Evolutionary conservation across 1,284 basidiomycete species (phyloP), one percentile per base, ranked within the genome.

Genomic region (Pisolithus thermaeus): DNA sequence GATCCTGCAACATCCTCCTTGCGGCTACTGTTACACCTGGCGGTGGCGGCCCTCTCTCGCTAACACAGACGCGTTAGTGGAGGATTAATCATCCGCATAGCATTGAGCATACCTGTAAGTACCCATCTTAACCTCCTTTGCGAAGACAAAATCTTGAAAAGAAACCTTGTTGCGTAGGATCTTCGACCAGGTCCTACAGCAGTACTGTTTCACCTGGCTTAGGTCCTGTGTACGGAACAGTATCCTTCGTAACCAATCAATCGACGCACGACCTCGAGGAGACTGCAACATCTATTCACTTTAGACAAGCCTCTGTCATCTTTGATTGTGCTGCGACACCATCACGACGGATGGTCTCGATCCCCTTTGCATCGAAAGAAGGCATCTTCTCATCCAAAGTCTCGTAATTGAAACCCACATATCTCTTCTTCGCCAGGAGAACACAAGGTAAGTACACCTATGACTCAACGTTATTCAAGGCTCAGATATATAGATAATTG

Each of bases 401-500:
- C 67, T 99, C 97, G 60, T 88, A 97, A 67, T 95, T 97, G 74
- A 91, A 94, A 2, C 96, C 96, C 8, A 97, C 95, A 61, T 98
- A 98, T 55, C 94, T 82, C 66, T 98, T 98, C 76, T 99, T 99
- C 0, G 95, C 92, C 74, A 97, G 80, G 22, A 99, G 77, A 0
- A 98, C 84, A 55, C 90, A 95, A 2, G 93, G 95, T 48, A 94
- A 79, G 68, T 97, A 99, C 4, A 98, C 90, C 90, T 93, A 55
- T 9, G 12, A 25, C 27, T 7, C 11, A 25, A 22, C 12, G 6
- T 49, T 4, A 46, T 35, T 44, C 23, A 28, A 52, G 27, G 20
- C 40, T 23, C 22, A 18, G 28, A 28, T 12, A 42, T 40, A 22
- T 27, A 43, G n/a, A 20, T 11, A 30, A 25, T n/a, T 38, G 18